Percentiles rank a stretch among this genome's conserved stretches.
Evolutionary conservation across 805 yeast genomes (phyloP).

Genomic region (Candida sakaeoensis): DNA sequence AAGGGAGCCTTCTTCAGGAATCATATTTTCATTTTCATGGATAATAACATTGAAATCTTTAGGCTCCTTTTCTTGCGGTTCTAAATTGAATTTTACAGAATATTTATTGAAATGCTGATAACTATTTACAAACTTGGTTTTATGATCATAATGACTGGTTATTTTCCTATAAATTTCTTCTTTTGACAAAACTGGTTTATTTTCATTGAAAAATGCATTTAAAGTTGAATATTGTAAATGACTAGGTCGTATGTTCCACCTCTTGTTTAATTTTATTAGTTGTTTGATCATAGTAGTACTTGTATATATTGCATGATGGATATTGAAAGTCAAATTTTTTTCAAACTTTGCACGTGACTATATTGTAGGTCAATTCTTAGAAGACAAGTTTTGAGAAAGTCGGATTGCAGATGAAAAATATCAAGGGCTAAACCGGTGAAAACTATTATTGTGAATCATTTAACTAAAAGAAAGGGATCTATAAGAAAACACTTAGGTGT

Average conservation of each 20-base stretch:
- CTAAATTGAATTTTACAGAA: background rate
- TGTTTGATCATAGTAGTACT: background rate
- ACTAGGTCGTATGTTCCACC: background rate
- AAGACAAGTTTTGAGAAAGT: too few relatives aligned
- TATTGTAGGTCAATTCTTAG: too few relatives aligned
- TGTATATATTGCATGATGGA: too few relatives aligned
- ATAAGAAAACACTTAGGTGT: too few relatives aligned
- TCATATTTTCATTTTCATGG: conserved; percentile 11
- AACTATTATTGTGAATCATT: too few relatives aligned
- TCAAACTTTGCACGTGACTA: background rate
- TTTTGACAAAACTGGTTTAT: background rate
- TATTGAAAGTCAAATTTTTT: conserved; percentile 2
- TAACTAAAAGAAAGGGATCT: too few relatives aligned
- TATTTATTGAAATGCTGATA: conserved; percentile 3
- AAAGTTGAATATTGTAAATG: background rate
- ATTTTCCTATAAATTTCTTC: background rate
- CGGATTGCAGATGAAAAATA: too few relatives aligned
- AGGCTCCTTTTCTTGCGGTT: background rate
- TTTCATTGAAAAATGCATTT: conserved; percentile 2
- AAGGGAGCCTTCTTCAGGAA: conserved; percentile 34
- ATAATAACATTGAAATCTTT: conserved; percentile 8
- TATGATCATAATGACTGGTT: background rate
- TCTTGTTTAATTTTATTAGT: conserved; percentile 1
- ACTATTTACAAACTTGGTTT: conserved; percentile 1
- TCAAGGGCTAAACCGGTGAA: too few relatives aligned